These are phyloP conservation scores for Venturia nashicola DNA, from an alignment of 2,329 filamentous ascomycete genomes.

Conservation along the genomic window DNA sequence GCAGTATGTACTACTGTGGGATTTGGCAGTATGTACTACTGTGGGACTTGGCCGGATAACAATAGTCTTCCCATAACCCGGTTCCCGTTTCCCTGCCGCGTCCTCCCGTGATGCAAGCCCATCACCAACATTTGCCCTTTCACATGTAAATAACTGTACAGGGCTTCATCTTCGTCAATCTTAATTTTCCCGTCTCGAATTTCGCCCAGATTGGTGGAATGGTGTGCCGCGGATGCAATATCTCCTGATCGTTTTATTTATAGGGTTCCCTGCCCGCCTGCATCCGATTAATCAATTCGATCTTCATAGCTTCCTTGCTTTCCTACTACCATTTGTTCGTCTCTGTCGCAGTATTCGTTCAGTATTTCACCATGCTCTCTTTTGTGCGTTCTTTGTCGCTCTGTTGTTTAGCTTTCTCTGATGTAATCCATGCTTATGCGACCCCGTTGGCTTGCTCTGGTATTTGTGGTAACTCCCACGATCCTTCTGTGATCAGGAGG, in stretches of 20 bases:
- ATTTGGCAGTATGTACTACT: no score
- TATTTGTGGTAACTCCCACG: slow-evolving; percentile 33
- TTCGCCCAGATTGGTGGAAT: not conserved
- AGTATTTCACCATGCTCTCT: not conserved
- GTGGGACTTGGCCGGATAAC: no score
- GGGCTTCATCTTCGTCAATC: not conserved
- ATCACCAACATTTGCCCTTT: not conserved
- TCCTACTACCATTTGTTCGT: not conserved
- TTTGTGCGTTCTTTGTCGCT: not conserved
- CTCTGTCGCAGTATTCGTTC: not conserved
- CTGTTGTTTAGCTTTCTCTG: not conserved
- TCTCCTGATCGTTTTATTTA: not conserved
- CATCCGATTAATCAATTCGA: not conserved
- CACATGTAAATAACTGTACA: no score
- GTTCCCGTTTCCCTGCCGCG: not conserved
- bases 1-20: no score
- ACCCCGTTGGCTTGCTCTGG: slow-evolving; percentile 29
- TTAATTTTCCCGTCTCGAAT: not conserved
- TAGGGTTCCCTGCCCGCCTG: not conserved
- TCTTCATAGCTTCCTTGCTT: not conserved
- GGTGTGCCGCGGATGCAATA: not conserved
- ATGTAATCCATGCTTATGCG: slow-evolving; percentile 21
- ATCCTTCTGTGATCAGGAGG: slow-evolving; percentile 36
- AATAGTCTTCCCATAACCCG: no score
- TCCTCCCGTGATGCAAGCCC: not conserved